phyloP scores from a whole-genome alignment of 805 yeast species.

The Brettanomyces bruxellensis region DNA sequence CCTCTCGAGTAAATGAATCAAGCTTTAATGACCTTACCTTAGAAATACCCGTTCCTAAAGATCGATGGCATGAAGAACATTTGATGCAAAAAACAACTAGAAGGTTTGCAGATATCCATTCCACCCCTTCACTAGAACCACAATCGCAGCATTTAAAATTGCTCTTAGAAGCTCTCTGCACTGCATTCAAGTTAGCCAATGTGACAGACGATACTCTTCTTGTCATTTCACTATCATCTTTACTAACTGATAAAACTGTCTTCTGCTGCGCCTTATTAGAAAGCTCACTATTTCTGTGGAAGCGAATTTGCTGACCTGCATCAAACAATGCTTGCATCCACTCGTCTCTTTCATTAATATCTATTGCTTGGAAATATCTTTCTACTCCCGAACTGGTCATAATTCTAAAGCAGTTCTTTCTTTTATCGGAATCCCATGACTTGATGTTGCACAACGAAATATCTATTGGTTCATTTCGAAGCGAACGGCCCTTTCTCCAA shows the following conservation, averaged over 20 bases:
- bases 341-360: slow-evolving; percentile 52
- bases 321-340: slow-evolving; percentile 62
- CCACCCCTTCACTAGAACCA: slow-evolving; percentile 52
- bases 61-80: slow-evolving; percentile 84
- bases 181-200: slow-evolving; percentile 26
- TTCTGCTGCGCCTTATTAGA: neutral
- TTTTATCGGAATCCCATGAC: slow-evolving; percentile 28
- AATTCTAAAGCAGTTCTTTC: slow-evolving; percentile 63
- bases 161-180: slow-evolving; percentile 36
- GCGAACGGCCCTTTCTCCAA: slow-evolving; percentile 63
- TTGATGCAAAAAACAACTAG: slow-evolving; percentile 69
- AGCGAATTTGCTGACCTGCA: slow-evolving; percentile 33
- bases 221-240: slow-evolving; percentile 7
- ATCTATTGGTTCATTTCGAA: slow-evolving; percentile 61
- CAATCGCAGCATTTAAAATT: slow-evolving; percentile 77
- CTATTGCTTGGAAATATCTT: slow-evolving; percentile 67
- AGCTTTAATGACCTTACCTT: slow-evolving; percentile 71
- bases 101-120: slow-evolving; percentile 79
- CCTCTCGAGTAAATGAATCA: slow-evolving; percentile 60
- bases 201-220: slow-evolving; percentile 28
- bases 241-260: neutral
- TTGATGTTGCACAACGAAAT: slow-evolving; percentile 59
- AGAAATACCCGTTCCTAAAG: slow-evolving; percentile 74
- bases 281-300: slow-evolving; percentile 6
- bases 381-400: slow-evolving; percentile 58